Conservation (phyloP, 2,329 filamentous ascomycete genomes). For the Monilinia polystroma region DNA sequence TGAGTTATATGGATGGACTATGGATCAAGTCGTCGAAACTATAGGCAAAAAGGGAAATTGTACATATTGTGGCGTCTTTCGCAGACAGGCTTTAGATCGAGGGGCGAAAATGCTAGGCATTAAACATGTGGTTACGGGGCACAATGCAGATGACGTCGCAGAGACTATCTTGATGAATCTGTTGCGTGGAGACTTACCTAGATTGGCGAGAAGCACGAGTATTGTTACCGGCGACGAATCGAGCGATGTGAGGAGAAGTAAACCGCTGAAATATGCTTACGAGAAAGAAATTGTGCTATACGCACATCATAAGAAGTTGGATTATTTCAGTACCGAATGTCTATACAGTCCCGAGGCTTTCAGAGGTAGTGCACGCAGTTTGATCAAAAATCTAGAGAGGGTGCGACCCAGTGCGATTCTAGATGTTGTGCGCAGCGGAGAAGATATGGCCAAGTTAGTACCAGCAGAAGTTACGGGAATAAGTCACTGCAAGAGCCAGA, state of each 20-base stretch:
- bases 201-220: slow-evolving; percentile 82
- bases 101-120: slow-evolving; percentile 86
- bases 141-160: slow-evolving; percentile 96
- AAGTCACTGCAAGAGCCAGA: slow-evolving; percentile 50
- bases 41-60: slow-evolving; percentile 98
- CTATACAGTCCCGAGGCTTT: slow-evolving; percentile 98
- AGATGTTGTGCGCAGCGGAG: slow-evolving; percentile 90
- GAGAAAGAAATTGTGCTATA: slow-evolving; percentile 99
- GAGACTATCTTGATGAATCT: slow-evolving; percentile 99
- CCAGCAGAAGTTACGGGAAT: slow-evolving; percentile 55
- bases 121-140: slow-evolving; percentile 91
- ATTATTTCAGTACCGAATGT: slow-evolving; percentile 98
- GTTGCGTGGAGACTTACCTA: slow-evolving; percentile 82
- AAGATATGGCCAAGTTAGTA: slow-evolving; percentile 92
- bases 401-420: slow-evolving; percentile 91
- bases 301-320: slow-evolving; percentile 91
- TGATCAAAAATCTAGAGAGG: slow-evolving; percentile 94
- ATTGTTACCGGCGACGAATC: slow-evolving; percentile 77
- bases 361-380: slow-evolving; percentile 80
- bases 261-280: slow-evolving; percentile 96
- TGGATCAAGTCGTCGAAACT: slow-evolving; percentile 96
- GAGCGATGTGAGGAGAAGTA: slow-evolving; percentile 92
- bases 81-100: slow-evolving; percentile 88
- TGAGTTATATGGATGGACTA: slow-evolving; percentile 96
- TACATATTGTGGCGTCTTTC: slow-evolving; percentile 97